A percentile compares a stretch with the other conserved stretches of the same genome.
Evolutionary conservation across 495 filamentous ascomycete species (phyloP).

Genomic region (Aspergillus indologenus): DNA sequence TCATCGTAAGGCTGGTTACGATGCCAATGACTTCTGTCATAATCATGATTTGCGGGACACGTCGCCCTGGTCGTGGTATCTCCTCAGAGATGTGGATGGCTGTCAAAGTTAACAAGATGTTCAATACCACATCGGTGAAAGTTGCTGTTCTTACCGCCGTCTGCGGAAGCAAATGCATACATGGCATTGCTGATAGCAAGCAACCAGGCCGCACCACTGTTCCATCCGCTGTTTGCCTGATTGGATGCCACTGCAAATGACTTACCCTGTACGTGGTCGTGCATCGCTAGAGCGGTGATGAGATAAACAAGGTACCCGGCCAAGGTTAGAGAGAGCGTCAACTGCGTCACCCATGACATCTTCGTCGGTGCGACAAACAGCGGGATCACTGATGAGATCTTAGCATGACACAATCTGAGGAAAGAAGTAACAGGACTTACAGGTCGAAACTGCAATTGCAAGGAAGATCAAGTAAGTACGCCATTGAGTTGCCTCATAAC

Average conservation of each 20-base stretch:
- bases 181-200: slow-evolving; percentile 34
- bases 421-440: background rate
- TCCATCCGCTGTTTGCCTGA: slow-evolving; percentile 30
- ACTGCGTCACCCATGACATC: slow-evolving; percentile 18
- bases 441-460: slow-evolving; percentile 10
- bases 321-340: slow-evolving; percentile 21
- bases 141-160: slow-evolving; percentile 25
- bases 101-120: background rate
- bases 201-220: slow-evolving; percentile 35
- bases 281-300: slow-evolving; percentile 23
- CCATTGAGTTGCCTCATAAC: slow-evolving; percentile 24
- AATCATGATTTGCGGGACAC: slow-evolving; percentile 27
- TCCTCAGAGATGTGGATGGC: slow-evolving; percentile 30
- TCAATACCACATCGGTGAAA: background rate
- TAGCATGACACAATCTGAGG: background rate
- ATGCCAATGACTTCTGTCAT: slow-evolving; percentile 25
- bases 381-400: slow-evolving; percentile 18
- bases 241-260: slow-evolving; percentile 19
- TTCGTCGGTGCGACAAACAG: slow-evolving; percentile 20
- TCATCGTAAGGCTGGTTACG: slow-evolving; percentile 28
- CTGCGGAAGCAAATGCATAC: slow-evolving; percentile 29
- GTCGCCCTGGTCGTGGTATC: slow-evolving; percentile 24
- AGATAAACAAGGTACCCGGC: slow-evolving; percentile 23
- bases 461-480: slow-evolving; percentile 31
- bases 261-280: slow-evolving; percentile 14